A percentile compares a stretch with the other conserved stretches of the same genome.
These are phyloP conservation scores for Pinus taeda DNA, from an alignment of 75 land plant species.

Conservation along the genomic window DNA sequence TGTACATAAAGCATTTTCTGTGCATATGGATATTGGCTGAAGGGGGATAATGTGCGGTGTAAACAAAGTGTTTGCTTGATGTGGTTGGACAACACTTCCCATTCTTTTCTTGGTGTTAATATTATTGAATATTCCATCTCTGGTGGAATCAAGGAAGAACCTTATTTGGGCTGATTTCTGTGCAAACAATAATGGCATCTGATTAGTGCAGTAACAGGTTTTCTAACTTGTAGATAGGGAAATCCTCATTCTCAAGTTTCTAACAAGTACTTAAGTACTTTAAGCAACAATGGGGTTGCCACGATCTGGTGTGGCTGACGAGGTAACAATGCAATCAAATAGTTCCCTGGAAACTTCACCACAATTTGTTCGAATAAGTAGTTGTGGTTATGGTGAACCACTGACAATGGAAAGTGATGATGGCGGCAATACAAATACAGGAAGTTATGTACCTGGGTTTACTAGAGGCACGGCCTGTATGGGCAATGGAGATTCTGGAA, in stretches of 20 bases:
- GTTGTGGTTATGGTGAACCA: constrained; percentile 31
- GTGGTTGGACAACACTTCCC: neutral
- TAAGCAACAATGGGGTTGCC: constrained; percentile 59
- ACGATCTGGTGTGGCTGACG: constrained; percentile 38
- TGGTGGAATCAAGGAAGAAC: constrained; percentile 5
- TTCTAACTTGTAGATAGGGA: neutral
- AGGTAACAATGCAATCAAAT: constrained; percentile 22
- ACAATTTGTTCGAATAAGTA: constrained; percentile 15
- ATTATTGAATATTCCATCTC: neutral
- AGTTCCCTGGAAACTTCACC: constrained; percentile 22
- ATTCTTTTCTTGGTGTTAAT: constrained; percentile 3
- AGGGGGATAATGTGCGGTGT: neutral
- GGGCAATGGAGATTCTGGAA: constrained; percentile 25
- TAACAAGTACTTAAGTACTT: constrained; percentile 9
- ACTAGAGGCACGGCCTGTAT: constrained; percentile 11
- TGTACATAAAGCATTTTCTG: neutral
- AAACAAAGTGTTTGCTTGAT: neutral
- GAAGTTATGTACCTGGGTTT: neutral
- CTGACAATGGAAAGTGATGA: constrained; percentile 1
- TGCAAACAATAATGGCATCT: neutral
- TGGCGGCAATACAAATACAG: neutral
- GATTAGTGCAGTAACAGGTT: neutral
- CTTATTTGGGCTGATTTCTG: constrained; percentile 1
- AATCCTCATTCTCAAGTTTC: neutral
- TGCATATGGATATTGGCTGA: neutral